These are phyloP conservation scores for Diutina rugosa DNA, from an alignment of 1,139 yeast genomes.

Conservation along the genomic window DNA sequence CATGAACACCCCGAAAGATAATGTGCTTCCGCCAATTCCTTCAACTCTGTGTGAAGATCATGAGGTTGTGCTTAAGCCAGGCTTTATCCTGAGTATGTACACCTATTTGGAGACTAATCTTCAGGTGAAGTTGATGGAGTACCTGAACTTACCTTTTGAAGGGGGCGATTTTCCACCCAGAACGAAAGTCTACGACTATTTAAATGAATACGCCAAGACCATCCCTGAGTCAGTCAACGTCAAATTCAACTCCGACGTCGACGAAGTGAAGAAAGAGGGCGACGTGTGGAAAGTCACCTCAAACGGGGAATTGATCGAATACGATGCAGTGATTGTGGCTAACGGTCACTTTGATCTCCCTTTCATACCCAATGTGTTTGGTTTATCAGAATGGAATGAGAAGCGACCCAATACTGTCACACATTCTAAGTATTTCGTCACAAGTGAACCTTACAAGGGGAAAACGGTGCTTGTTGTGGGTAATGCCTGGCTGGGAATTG, in stretches of 20 bases:
- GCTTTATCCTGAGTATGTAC: slow-evolving; percentile 32
- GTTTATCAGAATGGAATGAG: slow-evolving; percentile 35
- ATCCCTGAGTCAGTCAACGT: slow-evolving; percentile 16
- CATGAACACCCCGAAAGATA: slow-evolving; percentile 13
- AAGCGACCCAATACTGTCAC: slow-evolving; percentile 32
- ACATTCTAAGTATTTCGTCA: slow-evolving; percentile 51
- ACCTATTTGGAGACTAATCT: slow-evolving; percentile 35
- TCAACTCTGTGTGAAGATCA: slow-evolving; percentile 10
- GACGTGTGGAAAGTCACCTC: slow-evolving; percentile 10
- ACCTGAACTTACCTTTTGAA: slow-evolving; percentile 21
- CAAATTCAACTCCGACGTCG: slow-evolving; percentile 13
- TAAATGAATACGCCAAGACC: slow-evolving; percentile 18
- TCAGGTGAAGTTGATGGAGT: slow-evolving; percentile 28
- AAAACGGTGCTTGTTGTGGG: slow-evolving; percentile 36
- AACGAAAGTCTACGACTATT: slow-evolving; percentile 22
- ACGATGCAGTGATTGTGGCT: slow-evolving; percentile 45
- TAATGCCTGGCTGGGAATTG: slow-evolving; percentile 33
- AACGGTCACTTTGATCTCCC: slow-evolving; percentile 49
- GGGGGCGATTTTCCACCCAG: slow-evolving; percentile 23
- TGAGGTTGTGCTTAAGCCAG: slow-evolving; percentile 4
- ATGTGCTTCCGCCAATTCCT: slow-evolving; percentile 13
- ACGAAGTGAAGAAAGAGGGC: slow-evolving; percentile 7
- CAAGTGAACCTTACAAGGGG: slow-evolving; percentile 24
- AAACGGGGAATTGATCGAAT: slow-evolving; percentile 10
- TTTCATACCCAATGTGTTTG: slow-evolving; percentile 38